phyloP scores from a whole-genome alignment of 1,284 basidiomycete genomes.

The Irpex sp. region DNA sequence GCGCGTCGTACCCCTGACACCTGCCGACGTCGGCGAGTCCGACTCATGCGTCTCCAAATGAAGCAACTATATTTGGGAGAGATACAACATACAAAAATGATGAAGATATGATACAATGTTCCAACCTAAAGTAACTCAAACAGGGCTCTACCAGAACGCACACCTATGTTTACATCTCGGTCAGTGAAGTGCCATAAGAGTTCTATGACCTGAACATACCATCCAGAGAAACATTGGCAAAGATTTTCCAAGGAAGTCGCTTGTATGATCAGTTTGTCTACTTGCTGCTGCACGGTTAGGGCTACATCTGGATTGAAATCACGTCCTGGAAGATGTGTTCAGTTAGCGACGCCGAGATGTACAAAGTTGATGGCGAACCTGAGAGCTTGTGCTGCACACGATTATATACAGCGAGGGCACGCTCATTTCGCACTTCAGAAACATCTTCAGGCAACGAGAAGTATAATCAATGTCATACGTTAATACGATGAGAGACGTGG shows the following conservation, averaged over 20 bases:
- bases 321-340: conserved; percentile 47
- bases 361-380: conserved; percentile 41
- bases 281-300: conserved; percentile 75
- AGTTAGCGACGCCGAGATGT: conserved; percentile 3
- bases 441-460: conserved; percentile 38
- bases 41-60: neutral
- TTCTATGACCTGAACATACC: conserved; percentile 44
- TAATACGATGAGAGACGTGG: conserved; percentile 1
- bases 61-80: too few relatives aligned
- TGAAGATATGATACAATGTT: neutral
- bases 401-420: conserved; percentile 87
- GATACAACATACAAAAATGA: too few relatives aligned
- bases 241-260: conserved; percentile 91
- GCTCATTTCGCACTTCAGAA: conserved; percentile 87
- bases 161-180: conserved; percentile 25
- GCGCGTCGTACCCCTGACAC: neutral
- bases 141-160: conserved; percentile 34
- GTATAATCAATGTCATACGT: conserved; percentile 7
- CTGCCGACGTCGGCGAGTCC: neutral
- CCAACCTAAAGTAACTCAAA: neutral
- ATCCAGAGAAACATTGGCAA: conserved; percentile 95
- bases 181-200: neutral
- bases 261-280: conserved; percentile 88
- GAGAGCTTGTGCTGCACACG: conserved; percentile 93
- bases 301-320: conserved; percentile 85